Conservation (phyloP, 768 basidiomycete species). For the Coprinopsis marcescibilis region DNA sequence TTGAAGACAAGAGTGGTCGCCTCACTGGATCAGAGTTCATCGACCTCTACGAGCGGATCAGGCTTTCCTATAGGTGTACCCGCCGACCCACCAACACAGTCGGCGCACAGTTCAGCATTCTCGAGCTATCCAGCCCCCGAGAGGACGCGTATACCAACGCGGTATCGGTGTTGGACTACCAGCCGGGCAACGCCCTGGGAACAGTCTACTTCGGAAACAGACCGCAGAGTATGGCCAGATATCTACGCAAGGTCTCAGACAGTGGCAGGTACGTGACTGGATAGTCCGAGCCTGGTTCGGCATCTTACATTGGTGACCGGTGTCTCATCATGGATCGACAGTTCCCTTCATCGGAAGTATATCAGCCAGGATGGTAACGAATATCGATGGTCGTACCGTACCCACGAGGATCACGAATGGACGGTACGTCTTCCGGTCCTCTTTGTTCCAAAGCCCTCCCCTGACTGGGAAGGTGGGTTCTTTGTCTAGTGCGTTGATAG, state of each 20-base stretch:
- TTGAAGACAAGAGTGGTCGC: slow-evolving; percentile 57
- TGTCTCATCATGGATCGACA: slow-evolving; percentile 16
- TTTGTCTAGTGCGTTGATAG: slow-evolving; percentile 54
- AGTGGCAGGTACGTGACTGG: slow-evolving; percentile 34
- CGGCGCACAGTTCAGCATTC: slow-evolving; percentile 48
- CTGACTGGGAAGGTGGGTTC: background rate
- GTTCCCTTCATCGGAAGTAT: slow-evolving; percentile 46
- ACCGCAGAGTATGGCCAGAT: slow-evolving; percentile 43
- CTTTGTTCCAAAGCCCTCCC: slow-evolving; percentile 3
- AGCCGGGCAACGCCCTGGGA: slow-evolving; percentile 43
- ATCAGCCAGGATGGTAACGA: slow-evolving; percentile 52
- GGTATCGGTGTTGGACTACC: slow-evolving; percentile 46
- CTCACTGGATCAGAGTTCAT: slow-evolving; percentile 51
- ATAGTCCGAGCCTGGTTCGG: background rate
- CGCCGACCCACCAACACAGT: slow-evolving; percentile 24
- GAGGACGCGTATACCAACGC: slow-evolving; percentile 26
- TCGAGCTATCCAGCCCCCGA: slow-evolving; percentile 31
- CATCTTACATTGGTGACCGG: slow-evolving; percentile 1
- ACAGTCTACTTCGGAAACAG: slow-evolving; percentile 39
- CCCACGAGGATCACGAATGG: slow-evolving; percentile 53
- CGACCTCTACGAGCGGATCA: slow-evolving; percentile 59
- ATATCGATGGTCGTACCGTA: slow-evolving; percentile 54
- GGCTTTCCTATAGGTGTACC: slow-evolving; percentile 41
- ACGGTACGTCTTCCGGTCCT: slow-evolving; percentile 36
- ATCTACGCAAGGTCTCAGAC: slow-evolving; percentile 37